Evolutionary conservation across 495 filamentous ascomycete genomes (phyloP).

Genomic region (Penicillium arizonense): DNA sequence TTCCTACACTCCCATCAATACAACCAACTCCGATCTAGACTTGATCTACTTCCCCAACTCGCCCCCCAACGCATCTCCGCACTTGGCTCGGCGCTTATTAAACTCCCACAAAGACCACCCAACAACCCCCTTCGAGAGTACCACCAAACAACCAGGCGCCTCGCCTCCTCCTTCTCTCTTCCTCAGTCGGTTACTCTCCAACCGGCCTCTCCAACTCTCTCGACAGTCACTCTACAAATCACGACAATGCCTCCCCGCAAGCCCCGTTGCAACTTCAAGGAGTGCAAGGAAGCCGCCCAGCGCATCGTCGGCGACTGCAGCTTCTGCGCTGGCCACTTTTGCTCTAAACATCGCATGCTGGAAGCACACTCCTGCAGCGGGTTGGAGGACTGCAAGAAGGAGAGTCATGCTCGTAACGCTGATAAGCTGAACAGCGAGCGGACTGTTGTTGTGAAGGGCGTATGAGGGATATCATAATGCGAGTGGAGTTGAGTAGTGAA

Average conservation of each 20-base stretch:
- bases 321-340: constrained; percentile 92
- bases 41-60: constrained; percentile 23
- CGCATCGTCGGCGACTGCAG: constrained; percentile 94
- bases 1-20: constrained; percentile 30
- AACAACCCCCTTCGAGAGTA: not conserved
- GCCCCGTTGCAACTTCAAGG: constrained; percentile 82
- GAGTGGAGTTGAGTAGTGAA: not conserved
- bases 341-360: constrained; percentile 87
- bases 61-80: constrained; percentile 10
- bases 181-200: not conserved
- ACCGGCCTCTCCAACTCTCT: not conserved
- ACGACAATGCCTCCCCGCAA: constrained; percentile 66
- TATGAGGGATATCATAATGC: constrained; percentile 34
- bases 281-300: constrained; percentile 81
- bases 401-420: constrained; percentile 86
- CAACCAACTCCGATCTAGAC: constrained; percentile 18
- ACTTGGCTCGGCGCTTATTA: constrained; percentile 19
- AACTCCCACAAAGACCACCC: not conserved
- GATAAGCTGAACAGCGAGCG: constrained; percentile 88
- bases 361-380: constrained; percentile 92
- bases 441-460: constrained; percentile 67
- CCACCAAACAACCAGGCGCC: not conserved
- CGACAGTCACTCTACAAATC: constrained; percentile 10
- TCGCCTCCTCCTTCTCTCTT: not conserved
- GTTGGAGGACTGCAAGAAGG: constrained; percentile 97